phyloP scores from a whole-genome alignment of 805 yeast species.

The Candida palmyrensis region DNA sequence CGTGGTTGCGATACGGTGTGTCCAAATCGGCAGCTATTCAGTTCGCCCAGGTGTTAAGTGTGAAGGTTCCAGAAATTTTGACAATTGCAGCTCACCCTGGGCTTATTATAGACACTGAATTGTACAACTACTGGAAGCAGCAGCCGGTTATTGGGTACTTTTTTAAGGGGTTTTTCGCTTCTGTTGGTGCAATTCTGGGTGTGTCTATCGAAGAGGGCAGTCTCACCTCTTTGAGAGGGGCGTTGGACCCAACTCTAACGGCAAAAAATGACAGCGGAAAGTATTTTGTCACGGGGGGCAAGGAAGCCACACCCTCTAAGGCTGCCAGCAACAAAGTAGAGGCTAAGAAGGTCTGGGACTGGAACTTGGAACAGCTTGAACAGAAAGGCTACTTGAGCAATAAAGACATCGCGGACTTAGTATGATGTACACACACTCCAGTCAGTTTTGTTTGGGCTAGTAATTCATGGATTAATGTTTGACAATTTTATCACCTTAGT shows the following conservation, averaged over 20 bases:
- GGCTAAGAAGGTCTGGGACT: conserved; percentile 24
- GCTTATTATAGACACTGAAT: conserved; percentile 26
- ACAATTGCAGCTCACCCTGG: conserved; percentile 38
- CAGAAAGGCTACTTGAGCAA: conserved; percentile 9
- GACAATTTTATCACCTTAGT: too few relatives aligned
- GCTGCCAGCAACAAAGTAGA: conserved; percentile 18
- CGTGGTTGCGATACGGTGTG: conserved; percentile 31
- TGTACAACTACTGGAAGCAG: conserved; percentile 25
- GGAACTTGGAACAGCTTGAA: conserved; percentile 17
- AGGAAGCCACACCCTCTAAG: conserved; percentile 14
- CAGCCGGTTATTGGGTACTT: conserved; percentile 19
- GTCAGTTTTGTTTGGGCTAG: too few relatives aligned
- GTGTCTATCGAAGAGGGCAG: conserved; percentile 31
- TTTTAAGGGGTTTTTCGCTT: conserved; percentile 11
- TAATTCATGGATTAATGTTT: too few relatives aligned
- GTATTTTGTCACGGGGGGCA: conserved; percentile 30
- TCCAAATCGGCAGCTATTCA: conserved; percentile 32
- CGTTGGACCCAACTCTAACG: conserved; percentile 22
- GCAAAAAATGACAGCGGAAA: conserved; percentile 21
- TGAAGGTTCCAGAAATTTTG: conserved; percentile 24
- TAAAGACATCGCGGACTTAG: not conserved
- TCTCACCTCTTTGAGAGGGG: conserved; percentile 27
- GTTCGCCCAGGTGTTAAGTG: conserved; percentile 21
- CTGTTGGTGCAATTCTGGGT: conserved; percentile 16
- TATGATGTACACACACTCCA: too few relatives aligned